These are phyloP conservation scores for Biscutella laevigata DNA, from an alignment of 441 rosid species.

Conservation along the genomic window DNA sequence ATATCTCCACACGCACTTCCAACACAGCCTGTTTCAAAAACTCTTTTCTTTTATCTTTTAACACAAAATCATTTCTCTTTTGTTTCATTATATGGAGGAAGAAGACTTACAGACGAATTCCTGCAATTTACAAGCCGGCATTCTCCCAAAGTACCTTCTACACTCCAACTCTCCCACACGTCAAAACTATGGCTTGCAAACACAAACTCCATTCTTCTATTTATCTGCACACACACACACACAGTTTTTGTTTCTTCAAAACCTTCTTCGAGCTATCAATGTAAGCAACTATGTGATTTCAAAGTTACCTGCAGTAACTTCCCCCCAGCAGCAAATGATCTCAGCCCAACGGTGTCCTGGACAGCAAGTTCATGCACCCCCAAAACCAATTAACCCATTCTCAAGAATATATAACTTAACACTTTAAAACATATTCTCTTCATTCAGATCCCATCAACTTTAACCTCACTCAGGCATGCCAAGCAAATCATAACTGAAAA, in stretches of 20 bases:
- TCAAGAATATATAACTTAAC: background rate
- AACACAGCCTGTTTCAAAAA: slow-evolving; percentile 54
- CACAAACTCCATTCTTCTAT: slow-evolving; percentile 88
- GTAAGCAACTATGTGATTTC: background rate
- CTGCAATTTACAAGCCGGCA: slow-evolving; percentile 86
- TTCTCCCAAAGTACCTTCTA: slow-evolving; percentile 83
- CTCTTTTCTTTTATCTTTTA: background rate
- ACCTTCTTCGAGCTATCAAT: background rate
- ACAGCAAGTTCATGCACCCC: slow-evolving; percentile 1
- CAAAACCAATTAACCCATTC: slow-evolving; percentile 5
- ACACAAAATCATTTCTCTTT: too few relatives aligned
- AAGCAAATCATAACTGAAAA: background rate
- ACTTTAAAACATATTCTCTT: background rate
- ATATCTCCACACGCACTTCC: slow-evolving; percentile 69
- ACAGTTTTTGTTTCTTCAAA: slow-evolving; percentile 16
- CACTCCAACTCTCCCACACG: slow-evolving; percentile 97
- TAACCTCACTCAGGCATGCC: background rate
- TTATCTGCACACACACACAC: slow-evolving; percentile 43
- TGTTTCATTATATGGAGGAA: too few relatives aligned
- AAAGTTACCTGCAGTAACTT: slow-evolving; percentile 82
- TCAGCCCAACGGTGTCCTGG: slow-evolving; percentile 88
- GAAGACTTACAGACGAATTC: slow-evolving; percentile 52
- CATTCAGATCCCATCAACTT: background rate
- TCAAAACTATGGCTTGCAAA: slow-evolving; percentile 97
- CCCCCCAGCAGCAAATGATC: slow-evolving; percentile 98